Evolutionary conservation across 148 eudicot species (phyloP).

Genomic region (Rhododendron simsii): DNA sequence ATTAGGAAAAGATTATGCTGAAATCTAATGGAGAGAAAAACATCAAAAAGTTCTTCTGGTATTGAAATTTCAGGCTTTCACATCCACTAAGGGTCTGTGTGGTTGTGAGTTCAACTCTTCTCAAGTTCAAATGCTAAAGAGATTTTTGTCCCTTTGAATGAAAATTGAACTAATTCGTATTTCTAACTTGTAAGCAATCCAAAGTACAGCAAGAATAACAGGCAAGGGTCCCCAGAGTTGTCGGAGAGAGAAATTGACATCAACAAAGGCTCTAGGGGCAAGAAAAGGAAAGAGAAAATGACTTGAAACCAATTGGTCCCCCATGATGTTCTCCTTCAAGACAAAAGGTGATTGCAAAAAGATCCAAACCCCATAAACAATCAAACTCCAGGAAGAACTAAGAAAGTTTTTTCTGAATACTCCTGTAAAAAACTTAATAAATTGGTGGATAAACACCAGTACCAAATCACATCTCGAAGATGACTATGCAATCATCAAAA

Average conservation of each 20-base stretch:
- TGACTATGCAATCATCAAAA: neutral
- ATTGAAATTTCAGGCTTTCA: constrained; percentile 24
- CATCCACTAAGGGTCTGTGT: constrained; percentile 31
- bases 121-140: constrained; percentile 5
- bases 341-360: constrained; percentile 14
- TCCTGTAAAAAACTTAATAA: neutral
- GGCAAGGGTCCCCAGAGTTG: constrained; percentile 32
- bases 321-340: constrained; percentile 18
- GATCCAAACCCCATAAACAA: constrained; percentile 10
- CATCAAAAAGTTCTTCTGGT: constrained; percentile 26
- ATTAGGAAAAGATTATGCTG: neutral
- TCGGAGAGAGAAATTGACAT: constrained; percentile 29
- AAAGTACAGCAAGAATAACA: constrained; percentile 25
- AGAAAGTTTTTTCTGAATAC: neutral
- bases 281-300: constrained; percentile 19
- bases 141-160: constrained; percentile 11
- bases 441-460: constrained; percentile 4
- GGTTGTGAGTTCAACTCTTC: constrained; percentile 23
- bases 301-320: constrained; percentile 34
- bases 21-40: constrained; percentile 11
- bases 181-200: neutral
- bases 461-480: neutral
- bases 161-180: constrained; percentile 11
- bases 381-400: constrained; percentile 5
- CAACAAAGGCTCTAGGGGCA: constrained; percentile 16